Percentiles rank a stretch among this genome's conserved stretches.
These are phyloP conservation scores for Pouteria glomerata DNA, from an alignment of 148 eudicot genomes.

Conservation along the genomic window DNA sequence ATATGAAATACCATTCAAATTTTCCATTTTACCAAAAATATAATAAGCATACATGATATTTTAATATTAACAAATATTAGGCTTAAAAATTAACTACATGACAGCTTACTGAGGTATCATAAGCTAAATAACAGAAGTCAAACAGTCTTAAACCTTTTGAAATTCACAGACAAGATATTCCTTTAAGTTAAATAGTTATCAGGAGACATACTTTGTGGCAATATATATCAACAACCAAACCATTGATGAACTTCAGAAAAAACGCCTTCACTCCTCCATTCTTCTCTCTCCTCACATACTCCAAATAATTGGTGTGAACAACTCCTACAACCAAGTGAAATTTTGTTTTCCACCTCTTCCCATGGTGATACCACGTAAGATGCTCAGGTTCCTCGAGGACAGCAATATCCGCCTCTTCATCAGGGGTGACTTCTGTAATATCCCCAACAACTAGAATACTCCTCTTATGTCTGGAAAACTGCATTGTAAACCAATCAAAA, in stretches of 20 bases:
- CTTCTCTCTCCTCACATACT: slow-evolving; percentile 86
- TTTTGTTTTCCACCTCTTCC: slow-evolving; percentile 88
- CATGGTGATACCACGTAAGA: slow-evolving; percentile 98
- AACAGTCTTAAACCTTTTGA: background rate
- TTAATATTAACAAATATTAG: background rate
- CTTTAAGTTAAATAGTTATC: background rate
- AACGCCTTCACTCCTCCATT: slow-evolving; percentile 59
- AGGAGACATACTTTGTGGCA: slow-evolving; percentile 42
- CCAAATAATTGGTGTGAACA: slow-evolving; percentile 91
- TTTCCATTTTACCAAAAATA: background rate
- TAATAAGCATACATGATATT: background rate
- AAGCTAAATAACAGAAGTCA: background rate
- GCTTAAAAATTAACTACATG: background rate
- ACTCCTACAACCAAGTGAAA: slow-evolving; percentile 77
- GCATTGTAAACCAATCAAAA: slow-evolving; percentile 14
- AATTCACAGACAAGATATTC: background rate
- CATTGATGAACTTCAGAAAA: slow-evolving; percentile 63
- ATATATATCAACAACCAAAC: slow-evolving; percentile 85
- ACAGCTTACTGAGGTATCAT: background rate
- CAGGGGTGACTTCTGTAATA: slow-evolving; percentile 72
- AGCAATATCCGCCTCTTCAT: slow-evolving; percentile 90
- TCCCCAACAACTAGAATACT: slow-evolving; percentile 94
- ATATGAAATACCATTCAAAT: background rate
- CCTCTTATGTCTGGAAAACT: slow-evolving; percentile 79
- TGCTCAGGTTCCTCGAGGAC: slow-evolving; percentile 99